phyloP scores from a whole-genome alignment of 2,329 filamentous ascomycete genomes.

The Fusarium penzigii region DNA sequence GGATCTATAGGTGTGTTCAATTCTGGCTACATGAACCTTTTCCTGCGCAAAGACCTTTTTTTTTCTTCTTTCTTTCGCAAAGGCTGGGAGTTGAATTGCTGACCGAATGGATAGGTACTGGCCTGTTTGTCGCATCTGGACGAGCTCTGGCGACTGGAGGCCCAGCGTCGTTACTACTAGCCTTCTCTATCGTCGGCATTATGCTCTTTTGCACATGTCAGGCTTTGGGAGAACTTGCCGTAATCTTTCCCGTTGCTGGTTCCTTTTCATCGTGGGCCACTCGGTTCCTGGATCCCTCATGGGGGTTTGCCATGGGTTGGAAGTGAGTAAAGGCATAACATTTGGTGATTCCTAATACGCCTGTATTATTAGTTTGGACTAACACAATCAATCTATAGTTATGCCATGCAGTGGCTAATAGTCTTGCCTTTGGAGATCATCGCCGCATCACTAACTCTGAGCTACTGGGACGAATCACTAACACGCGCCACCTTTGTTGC shows the following conservation, averaged over 20 bases:
- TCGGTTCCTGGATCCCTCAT: constrained; percentile 88
- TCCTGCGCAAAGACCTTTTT: too few relatives aligned
- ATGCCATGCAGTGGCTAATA: constrained; percentile 84
- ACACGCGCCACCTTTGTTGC: constrained; percentile 75
- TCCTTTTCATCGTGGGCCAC: constrained; percentile 95
- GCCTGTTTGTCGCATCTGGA: constrained; percentile 84
- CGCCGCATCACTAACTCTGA: constrained; percentile 79
- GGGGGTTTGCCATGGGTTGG: constrained; percentile 96
- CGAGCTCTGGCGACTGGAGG: constrained; percentile 71
- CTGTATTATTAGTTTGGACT: neutral
- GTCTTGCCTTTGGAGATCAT: constrained; percentile 84
- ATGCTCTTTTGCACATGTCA: constrained; percentile 95
- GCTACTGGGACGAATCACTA: constrained; percentile 71
- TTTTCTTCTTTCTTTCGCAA: too few relatives aligned
- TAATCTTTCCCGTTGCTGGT: constrained; percentile 86
- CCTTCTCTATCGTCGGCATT: constrained; percentile 73
- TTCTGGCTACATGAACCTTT: constrained; percentile 47
- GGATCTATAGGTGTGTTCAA: constrained; percentile 76
- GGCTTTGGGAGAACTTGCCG: constrained; percentile 86
- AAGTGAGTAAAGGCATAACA: constrained; percentile 54
- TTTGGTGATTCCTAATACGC: neutral
- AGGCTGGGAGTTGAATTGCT: neutral
- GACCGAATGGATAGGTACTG: constrained; percentile 57
- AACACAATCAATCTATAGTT: constrained; percentile 64
- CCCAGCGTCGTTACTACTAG: constrained; percentile 74